Conservation (phyloP, 2,329 filamentous ascomycete genomes). For the Claviceps humidiphila region DNA sequence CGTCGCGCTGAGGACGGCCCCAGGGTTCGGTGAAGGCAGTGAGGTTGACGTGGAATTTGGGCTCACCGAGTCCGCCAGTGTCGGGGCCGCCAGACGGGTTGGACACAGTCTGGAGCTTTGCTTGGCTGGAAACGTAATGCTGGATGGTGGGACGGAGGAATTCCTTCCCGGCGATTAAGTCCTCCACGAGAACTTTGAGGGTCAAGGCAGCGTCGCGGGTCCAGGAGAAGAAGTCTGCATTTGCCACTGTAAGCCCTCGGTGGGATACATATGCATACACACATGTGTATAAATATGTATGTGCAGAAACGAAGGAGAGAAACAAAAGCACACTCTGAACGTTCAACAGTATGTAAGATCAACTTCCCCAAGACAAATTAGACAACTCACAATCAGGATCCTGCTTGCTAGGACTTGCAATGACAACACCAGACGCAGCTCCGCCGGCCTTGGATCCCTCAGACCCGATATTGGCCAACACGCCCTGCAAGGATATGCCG, state of each 20-base stretch:
- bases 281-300: too few species aligned
- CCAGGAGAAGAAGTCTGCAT: constrained; percentile 62
- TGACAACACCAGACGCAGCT: constrained; percentile 34
- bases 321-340: background rate
- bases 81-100: constrained; percentile 51
- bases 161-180: constrained; percentile 44
- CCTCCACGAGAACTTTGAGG: constrained; percentile 53
- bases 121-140: constrained; percentile 54
- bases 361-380: background rate
- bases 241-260: background rate
- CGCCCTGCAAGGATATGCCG: constrained; percentile 10
- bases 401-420: constrained; percentile 38
- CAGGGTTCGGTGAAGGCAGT: constrained; percentile 52
- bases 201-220: constrained; percentile 60
- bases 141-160: constrained; percentile 46
- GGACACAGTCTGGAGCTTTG: constrained; percentile 47
- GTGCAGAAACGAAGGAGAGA: background rate
- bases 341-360: background rate
- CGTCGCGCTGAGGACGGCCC: constrained; percentile 67
- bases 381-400: constrained; percentile 37
- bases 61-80: constrained; percentile 48
- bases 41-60: constrained; percentile 56
- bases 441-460: constrained; percentile 33
- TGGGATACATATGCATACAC: too few species aligned
- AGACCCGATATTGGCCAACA: constrained; percentile 37